Evolutionary conservation across 192 early-diverging fungal species (phyloP), one percentile per base, ranked within the genome.

Genomic region (Nowakowskiella sp.): DNA sequence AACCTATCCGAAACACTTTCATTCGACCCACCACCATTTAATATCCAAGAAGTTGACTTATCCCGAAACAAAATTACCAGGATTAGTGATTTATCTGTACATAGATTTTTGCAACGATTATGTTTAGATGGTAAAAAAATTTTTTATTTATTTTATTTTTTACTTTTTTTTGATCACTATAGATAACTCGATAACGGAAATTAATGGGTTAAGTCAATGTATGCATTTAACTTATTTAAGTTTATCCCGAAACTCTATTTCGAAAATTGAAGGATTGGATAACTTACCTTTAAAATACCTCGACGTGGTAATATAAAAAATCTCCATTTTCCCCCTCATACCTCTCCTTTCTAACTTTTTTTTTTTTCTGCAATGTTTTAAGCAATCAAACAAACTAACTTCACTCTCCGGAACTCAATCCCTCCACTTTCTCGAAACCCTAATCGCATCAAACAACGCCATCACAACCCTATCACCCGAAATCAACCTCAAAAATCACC

Each of bases 41-140:
- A 75, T 50, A 49, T 78, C 1, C 79, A 78, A 52, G 55, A 70
- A 22, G 44, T 77, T 16, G 71, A 81, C 43, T 60, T 81, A 23
- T 71, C 71, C 6, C 49, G 61, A 9, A 81, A 81, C 56, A 61
- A 60, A 30, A 79, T 81, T 39, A 26, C 34, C 7, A 44, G 55
- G 13, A 68, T 80, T 16, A 42, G 51, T 2, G 64, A 72, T 52
- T 16, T 72, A 39, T 49, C 58, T 1, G 24, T 31, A 42, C 73
- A 74, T 42, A 53, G 66, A 21, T 78, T 77, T 61, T 57, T 76
- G 44, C 49, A 48, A 34, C 31, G 42, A 19, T 34, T 76, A 10
- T 61, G 57, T 27, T 39, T 81, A 16, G 76, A 81, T 58, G 61
- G 66, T 60, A 55, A 27, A 45, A 39, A 13, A 39, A 19, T 39